Conservation (phyloP, 2,329 filamentous ascomycete genomes). For the Emydomyces testavorans region DNA sequence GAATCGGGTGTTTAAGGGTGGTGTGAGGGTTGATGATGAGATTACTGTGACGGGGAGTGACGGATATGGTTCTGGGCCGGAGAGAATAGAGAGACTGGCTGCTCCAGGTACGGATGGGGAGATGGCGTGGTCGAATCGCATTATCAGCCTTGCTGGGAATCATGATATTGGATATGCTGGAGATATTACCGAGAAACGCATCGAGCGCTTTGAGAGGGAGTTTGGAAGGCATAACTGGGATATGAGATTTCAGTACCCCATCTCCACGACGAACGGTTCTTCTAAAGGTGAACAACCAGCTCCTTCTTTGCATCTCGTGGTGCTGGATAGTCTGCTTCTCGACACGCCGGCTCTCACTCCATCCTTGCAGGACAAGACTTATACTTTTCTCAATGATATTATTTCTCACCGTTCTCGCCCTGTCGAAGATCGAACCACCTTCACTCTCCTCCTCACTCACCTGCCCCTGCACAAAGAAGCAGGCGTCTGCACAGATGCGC, state of each 20-base stretch:
- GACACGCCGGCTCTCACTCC: conserved; percentile 64
- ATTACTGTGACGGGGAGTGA: conserved; percentile 26
- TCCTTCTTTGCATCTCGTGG: conserved; percentile 65
- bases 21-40: conserved; percentile 48
- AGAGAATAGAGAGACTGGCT: conserved; percentile 16
- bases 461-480: conserved; percentile 76
- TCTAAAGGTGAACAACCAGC: conserved; percentile 8
- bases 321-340: conserved; percentile 88
- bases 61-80: conserved; percentile 30
- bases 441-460: conserved; percentile 81
- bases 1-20: conserved; percentile 63
- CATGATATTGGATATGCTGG: conserved; percentile 96
- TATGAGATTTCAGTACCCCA: conserved; percentile 54
- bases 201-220: conserved; percentile 67
- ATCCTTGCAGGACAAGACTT: conserved; percentile 62
- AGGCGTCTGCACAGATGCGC: conserved; percentile 72
- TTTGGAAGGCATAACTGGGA: conserved; percentile 92
- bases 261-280: conserved; percentile 21
- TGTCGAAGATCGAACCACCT: conserved; percentile 52
- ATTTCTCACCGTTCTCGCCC: conserved; percentile 46
- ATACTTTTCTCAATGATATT: conserved; percentile 55
- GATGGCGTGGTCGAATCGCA: conserved; percentile 55
- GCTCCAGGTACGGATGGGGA: conserved; percentile 34
- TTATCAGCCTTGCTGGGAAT: conserved; percentile 88
- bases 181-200: conserved; percentile 64